phyloP scores from a whole-genome alignment of 257 asterid genomes.

The Fraxinus quadrangulata region DNA sequence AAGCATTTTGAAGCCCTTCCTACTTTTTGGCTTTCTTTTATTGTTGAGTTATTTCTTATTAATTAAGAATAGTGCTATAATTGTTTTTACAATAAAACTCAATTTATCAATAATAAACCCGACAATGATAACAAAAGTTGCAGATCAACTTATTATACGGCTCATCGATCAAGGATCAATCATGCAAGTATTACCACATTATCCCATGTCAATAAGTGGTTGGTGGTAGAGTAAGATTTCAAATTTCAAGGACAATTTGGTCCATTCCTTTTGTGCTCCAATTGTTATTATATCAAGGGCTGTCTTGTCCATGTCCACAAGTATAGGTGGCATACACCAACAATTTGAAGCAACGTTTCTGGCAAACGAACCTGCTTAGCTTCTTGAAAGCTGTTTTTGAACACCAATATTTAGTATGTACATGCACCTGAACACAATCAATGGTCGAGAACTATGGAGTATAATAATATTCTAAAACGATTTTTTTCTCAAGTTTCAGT shows the following conservation, averaged over 20 bases:
- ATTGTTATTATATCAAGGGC: conserved; percentile 34
- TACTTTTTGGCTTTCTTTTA: not conserved
- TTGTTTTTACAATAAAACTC: not conserved
- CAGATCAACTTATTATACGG: not conserved
- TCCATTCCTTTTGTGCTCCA: conserved; percentile 36
- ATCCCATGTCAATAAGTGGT: not conserved
- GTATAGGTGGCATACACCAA: conserved; percentile 43
- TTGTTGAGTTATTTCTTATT: not conserved
- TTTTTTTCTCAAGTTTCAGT: too few species aligned
- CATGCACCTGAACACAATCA: conserved; percentile 42
- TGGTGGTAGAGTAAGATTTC: not conserved
- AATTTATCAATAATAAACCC: too few species aligned
- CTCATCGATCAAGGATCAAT: not conserved
- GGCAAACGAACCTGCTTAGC: conserved; percentile 56
- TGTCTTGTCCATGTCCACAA: conserved; percentile 34
- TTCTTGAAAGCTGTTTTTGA: conserved; percentile 42
- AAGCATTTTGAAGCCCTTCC: too few species aligned
- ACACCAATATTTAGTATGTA: conserved; percentile 25
- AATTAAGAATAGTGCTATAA: not conserved
- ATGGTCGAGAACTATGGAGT: too few species aligned
- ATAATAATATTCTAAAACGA: too few species aligned
- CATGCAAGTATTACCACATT: not conserved
- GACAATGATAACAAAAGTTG: not conserved
- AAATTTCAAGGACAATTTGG: conserved; percentile 33
- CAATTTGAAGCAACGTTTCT: conserved; percentile 49